Evolutionary conservation across 2,329 filamentous ascomycete genomes (phyloP).

Genomic region (Aspergillus amoenus): DNA sequence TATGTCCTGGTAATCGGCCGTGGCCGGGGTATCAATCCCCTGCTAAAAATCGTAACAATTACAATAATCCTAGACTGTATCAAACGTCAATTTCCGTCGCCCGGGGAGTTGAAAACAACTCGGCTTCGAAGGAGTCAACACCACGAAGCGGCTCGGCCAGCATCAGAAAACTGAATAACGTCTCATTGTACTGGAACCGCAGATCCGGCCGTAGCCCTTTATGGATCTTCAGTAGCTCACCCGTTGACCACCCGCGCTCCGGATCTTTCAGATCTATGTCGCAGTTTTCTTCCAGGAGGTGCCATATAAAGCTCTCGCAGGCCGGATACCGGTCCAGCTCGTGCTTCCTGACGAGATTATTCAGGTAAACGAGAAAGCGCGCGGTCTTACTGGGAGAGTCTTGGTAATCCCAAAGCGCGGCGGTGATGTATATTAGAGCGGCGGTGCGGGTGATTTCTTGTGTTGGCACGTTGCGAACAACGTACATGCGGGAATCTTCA

Average conservation of each 20-base stretch:
- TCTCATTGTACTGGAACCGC: conserved; percentile 42
- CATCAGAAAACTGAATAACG: conserved; percentile 38
- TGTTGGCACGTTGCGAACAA: conserved; percentile 32
- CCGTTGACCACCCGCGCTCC: conserved; percentile 38
- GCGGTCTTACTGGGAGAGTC: conserved; percentile 29
- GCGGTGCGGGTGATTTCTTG: conserved; percentile 39
- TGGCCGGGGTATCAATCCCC: neutral
- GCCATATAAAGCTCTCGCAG: conserved; percentile 41
- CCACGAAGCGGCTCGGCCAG: conserved; percentile 32
- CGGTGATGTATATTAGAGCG: conserved; percentile 40
- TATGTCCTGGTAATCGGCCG: neutral
- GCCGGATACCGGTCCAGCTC: conserved; percentile 35
- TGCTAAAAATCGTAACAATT: neutral
- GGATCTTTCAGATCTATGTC: conserved; percentile 37
- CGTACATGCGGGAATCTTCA: conserved; percentile 35
- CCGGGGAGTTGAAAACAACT: conserved; percentile 19
- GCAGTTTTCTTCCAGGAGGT: conserved; percentile 39
- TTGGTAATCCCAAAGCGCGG: conserved; percentile 36
- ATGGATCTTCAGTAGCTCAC: conserved; percentile 35
- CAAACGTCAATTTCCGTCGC: neutral
- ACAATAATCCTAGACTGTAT: neutral
- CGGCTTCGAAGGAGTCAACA: conserved; percentile 34
- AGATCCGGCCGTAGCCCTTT: conserved; percentile 37
- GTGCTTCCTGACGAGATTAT: conserved; percentile 27
- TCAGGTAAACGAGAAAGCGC: conserved; percentile 34